Conservation (phyloP, 2,329 filamentous ascomycete species). For the Phoma sp. region DNA sequence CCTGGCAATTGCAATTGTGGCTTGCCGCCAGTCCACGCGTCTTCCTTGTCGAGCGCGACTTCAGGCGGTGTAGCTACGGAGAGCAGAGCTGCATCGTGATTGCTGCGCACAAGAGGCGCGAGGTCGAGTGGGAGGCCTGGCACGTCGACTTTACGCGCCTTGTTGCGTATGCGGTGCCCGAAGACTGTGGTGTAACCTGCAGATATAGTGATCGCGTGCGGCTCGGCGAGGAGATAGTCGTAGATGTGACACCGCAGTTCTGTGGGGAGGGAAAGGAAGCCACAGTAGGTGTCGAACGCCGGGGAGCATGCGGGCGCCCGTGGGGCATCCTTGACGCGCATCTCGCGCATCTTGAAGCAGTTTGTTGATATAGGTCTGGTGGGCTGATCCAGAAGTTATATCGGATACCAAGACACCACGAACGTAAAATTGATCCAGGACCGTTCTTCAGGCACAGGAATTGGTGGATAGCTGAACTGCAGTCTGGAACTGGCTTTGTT, state of each 20-base stretch:
- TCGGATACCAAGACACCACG: neutral
- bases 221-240: conserved; percentile 48
- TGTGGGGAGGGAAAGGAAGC: conserved; percentile 41
- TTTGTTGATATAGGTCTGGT: neutral
- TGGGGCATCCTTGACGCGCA: conserved; percentile 15
- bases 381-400: conserved; percentile 6
- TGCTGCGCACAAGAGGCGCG: conserved; percentile 42
- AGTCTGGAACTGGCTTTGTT: conserved; percentile 20
- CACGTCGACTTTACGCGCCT: conserved; percentile 32
- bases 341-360: conserved; percentile 11
- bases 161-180: conserved; percentile 37
- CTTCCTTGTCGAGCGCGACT: conserved; percentile 21
- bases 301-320: conserved; percentile 7
- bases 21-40: conserved; percentile 13
- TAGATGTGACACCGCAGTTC: conserved; percentile 55
- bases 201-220: conserved; percentile 49
- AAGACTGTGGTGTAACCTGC: conserved; percentile 44
- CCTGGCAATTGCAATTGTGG: conserved; percentile 29
- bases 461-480: conserved; percentile 16
- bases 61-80: conserved; percentile 36
- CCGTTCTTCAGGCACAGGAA: neutral
- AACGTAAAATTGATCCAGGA: neutral
- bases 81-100: conserved; percentile 46
- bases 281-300: conserved; percentile 14
- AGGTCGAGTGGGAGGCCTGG: conserved; percentile 49